phyloP scores from a whole-genome alignment of 2,329 filamentous ascomycete genomes.

The Scopulariopsis brevicaulis region DNA sequence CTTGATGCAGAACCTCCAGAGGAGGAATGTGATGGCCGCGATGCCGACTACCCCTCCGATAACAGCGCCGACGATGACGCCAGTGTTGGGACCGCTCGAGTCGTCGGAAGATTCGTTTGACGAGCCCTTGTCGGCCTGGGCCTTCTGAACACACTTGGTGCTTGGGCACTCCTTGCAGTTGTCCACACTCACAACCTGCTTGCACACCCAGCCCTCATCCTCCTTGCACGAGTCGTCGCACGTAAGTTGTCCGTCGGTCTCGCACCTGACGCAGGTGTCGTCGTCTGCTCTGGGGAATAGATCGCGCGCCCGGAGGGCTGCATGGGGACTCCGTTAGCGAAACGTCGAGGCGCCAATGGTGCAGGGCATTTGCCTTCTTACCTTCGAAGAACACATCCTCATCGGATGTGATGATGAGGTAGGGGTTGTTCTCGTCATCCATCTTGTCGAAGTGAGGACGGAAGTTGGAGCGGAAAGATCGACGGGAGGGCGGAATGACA shows the following conservation, averaged over 20 bases:
- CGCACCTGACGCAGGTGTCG: slow-evolving; percentile 8
- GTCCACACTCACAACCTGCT: slow-evolving; percentile 9
- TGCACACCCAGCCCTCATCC: slow-evolving; percentile 7
- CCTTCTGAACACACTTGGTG: slow-evolving; percentile 8
- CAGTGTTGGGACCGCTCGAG: slow-evolving; percentile 51
- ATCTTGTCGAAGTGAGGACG: background rate
- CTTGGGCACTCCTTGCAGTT: slow-evolving; percentile 10
- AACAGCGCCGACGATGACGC: slow-evolving; percentile 85
- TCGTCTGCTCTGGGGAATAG: slow-evolving; percentile 9
- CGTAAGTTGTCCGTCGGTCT: slow-evolving; percentile 6
- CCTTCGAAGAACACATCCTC: slow-evolving; percentile 8
- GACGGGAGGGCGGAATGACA: background rate
- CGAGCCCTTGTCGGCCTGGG: background rate
- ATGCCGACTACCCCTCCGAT: slow-evolving; percentile 72
- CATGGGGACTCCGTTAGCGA: background rate
- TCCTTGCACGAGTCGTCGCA: slow-evolving; percentile 9
- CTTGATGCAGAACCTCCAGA: slow-evolving; percentile 85
- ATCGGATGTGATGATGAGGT: slow-evolving; percentile 9
- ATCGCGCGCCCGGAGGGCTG: slow-evolving; percentile 9
- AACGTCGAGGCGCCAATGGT: background rate
- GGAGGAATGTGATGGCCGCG: slow-evolving; percentile 61
- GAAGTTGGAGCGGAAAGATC: slow-evolving; percentile 1
- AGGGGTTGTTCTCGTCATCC: slow-evolving; percentile 5
- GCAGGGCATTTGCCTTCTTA: background rate
- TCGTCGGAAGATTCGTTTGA: slow-evolving; percentile 4